Evolutionary conservation across 2,329 filamentous ascomycete species (phyloP).

Genomic region (Cercospora zeae-maydis): DNA sequence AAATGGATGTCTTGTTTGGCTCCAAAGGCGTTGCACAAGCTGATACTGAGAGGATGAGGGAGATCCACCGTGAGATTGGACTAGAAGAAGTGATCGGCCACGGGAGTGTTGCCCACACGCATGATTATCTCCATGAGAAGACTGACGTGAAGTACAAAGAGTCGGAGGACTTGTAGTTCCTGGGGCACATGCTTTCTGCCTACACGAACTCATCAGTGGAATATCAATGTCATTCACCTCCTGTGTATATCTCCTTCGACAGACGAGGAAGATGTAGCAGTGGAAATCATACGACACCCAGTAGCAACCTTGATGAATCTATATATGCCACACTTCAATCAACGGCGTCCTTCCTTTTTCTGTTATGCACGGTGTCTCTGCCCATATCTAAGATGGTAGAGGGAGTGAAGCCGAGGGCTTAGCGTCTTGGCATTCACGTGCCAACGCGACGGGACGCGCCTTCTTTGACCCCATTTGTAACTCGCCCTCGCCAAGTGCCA

Average conservation of each 20-base stretch:
- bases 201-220: too few relatives aligned
- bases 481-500: neutral
- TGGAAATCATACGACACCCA: too few relatives aligned
- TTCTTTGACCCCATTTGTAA: neutral
- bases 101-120: conserved; percentile 17
- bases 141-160: conserved; percentile 17
- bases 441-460: neutral
- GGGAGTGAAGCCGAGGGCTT: neutral
- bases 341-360: too few relatives aligned
- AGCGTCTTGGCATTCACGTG: neutral
- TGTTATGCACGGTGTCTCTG: too few relatives aligned
- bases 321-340: too few relatives aligned
- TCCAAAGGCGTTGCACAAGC: conserved; percentile 61
- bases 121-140: conserved; percentile 20
- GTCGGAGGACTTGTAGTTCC: conserved; percentile 1
- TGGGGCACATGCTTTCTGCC: too few relatives aligned
- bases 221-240: too few relatives aligned
- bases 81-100: conserved; percentile 42
- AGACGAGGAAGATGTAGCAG: too few relatives aligned
- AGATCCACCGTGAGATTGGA: conserved; percentile 68
- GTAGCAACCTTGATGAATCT: too few relatives aligned
- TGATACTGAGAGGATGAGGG: conserved; percentile 67
- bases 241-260: too few relatives aligned
- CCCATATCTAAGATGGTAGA: too few relatives aligned
- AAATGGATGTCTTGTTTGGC: conserved; percentile 34